Base-by-base conservation (phyloP, 371 early-diverging fungal species). In the Lichtheimia hyalospora region DNA sequence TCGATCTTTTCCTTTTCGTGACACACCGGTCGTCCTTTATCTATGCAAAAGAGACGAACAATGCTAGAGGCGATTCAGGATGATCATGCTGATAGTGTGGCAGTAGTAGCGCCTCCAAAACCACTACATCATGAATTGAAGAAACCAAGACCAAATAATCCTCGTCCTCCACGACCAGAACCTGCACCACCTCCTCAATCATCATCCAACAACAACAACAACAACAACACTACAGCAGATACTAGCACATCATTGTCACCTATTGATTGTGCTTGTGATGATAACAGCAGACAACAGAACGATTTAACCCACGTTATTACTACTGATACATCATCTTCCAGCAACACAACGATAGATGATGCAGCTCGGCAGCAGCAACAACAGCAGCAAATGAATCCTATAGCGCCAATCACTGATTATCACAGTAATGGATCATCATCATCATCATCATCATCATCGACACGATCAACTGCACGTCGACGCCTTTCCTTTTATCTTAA, bases 121-220 rank as follows among this genome's bases (percentile, higher is more conserved):
- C 34, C 34, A 34, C 27, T 15, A 3, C 53, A 34, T 15, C 20
- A 40, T 21, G 53, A 53, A 20, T 40, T 39, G n/a, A 53, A 53
- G 18, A 53, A 53, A 13, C 53, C 53, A n/a, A 24, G 53, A 16
- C 53, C 53, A 16, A 53, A 53, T 18, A 53, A 53, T 40, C 53
- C 53, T 40, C 53, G 53, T 27, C 53, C 53, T 2, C 53, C 53
- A 39, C 34, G 34, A 34, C 34, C 34, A 4, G 53, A 40, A 21
- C 53, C 53, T 20, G 18, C 53, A 40, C 53, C 53, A 40, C 53
- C 53, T 18, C 28, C 40, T 53, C 53, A 34, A 40, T 53, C 53
- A 20, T 40, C 53, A 34, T 34, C 34, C 34, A 34, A 34, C 34
- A 34, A 27, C 27, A 27, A 2, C 27, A 25, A 25, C 25, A 25